Evolutionary conservation across 176 grass and related monocot species (phyloP).

Genomic region (Puccinellia tenuiflora): DNA sequence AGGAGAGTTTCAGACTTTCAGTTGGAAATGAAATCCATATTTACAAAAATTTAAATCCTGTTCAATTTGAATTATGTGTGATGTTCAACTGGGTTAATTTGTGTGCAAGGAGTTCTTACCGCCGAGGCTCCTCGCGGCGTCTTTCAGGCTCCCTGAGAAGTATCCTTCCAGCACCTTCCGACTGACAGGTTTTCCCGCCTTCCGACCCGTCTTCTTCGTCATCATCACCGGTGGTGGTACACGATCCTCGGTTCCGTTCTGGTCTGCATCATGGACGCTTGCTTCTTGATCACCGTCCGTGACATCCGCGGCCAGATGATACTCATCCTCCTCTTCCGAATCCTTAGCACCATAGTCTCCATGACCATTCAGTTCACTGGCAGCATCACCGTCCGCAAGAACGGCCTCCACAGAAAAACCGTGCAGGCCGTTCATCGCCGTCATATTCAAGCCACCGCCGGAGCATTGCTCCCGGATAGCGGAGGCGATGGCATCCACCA

Average conservation of each 20-base stretch:
- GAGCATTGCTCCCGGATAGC: slow-evolving; percentile 34
- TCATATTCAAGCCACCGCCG: slow-evolving; percentile 16
- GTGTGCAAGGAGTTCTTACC: slow-evolving; percentile 31
- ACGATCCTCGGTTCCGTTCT: neutral
- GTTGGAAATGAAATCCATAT: neutral
- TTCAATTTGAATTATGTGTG: neutral
- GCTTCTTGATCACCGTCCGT: neutral
- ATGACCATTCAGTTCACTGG: neutral
- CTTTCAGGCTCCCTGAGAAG: slow-evolving; percentile 83
- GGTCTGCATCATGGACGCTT: neutral
- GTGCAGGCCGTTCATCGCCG: neutral
- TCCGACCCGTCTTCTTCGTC: slow-evolving; percentile 43
- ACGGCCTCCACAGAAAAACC: neutral
- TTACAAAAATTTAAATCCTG: neutral
- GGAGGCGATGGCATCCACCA: slow-evolving; percentile 19
- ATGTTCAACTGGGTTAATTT: neutral
- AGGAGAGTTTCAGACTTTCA: neutral
- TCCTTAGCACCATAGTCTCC: neutral
- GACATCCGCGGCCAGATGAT: neutral
- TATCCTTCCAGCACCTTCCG: slow-evolving; percentile 56
- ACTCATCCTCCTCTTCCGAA: slow-evolving; percentile 19
- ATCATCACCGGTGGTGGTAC: slow-evolving; percentile 13
- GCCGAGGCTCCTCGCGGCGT: slow-evolving; percentile 73
- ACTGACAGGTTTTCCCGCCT: slow-evolving; percentile 65
- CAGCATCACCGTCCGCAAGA: neutral